A percentile compares a stretch with the other conserved stretches of the same genome.
These are phyloP conservation scores for Cyclotella distinguenda DNA, from an alignment of 108 stramenopile genomes.

Conservation along the genomic window DNA sequence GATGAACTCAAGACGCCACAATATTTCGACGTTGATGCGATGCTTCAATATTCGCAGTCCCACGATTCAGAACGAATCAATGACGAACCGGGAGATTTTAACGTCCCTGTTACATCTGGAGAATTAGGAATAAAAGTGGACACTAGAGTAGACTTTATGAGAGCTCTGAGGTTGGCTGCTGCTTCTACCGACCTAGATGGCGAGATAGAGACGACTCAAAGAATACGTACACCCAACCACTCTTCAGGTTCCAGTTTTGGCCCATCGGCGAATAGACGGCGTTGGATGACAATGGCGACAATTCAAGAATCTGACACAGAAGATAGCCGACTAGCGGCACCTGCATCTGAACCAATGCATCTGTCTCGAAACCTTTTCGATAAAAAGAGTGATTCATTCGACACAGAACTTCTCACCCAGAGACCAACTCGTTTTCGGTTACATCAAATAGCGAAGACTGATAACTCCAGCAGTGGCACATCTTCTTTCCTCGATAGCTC, in stretches of 20 bases:
- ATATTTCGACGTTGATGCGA: slow-evolving; percentile 45
- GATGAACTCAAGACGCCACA: slow-evolving; percentile 20
- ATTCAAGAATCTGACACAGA: slow-evolving; percentile 72
- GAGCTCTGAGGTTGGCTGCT: slow-evolving; percentile 52
- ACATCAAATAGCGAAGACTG: slow-evolving; percentile 45
- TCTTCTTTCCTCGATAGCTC: slow-evolving; percentile 25
- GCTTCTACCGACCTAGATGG: slow-evolving; percentile 32
- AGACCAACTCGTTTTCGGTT: slow-evolving; percentile 70
- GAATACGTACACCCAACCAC: no score
- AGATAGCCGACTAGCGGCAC: slow-evolving; percentile 21
- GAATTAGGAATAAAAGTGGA: slow-evolving; percentile 50
- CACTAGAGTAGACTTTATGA: slow-evolving; percentile 71
- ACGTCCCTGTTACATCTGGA: slow-evolving; percentile 23
- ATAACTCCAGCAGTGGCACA: slow-evolving; percentile 6
- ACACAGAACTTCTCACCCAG: slow-evolving; percentile 59
- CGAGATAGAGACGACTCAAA: no score
- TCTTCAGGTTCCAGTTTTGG: slow-evolving; percentile 9
- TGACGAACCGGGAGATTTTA: background rate
- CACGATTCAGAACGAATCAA: background rate
- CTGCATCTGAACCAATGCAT: slow-evolving; percentile 1
- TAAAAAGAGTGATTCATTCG: slow-evolving; percentile 40
- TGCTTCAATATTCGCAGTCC: slow-evolving; percentile 27
- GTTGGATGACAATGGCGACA: slow-evolving; percentile 80
- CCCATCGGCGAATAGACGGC: slow-evolving; percentile 44
- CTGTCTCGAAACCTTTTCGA: background rate